Evolutionary conservation across 1,284 basidiomycete genomes (phyloP), one percentile per base, ranked within the genome.

Genomic region (Austropuccinia psidii): DNA sequence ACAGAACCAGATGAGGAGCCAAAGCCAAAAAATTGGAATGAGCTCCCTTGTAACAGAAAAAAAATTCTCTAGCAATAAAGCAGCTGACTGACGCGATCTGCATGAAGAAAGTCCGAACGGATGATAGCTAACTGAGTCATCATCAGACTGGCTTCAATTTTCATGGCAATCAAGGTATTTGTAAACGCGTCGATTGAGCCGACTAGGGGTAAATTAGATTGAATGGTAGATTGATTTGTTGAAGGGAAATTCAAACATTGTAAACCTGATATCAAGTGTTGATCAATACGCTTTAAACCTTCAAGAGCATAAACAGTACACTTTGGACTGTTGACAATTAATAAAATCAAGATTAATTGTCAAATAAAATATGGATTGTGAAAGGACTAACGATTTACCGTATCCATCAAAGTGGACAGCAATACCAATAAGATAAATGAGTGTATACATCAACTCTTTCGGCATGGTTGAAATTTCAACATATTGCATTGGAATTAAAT

Each of bases 331-430:
- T 15, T 4, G 6, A 35, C 29, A 39, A n/a, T 4, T n/a, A 4
- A 39, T 31, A 27, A 2, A 35, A 39, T 60, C 35, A 60, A 19
- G 19, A 13, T 11, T 52, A 21, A 8, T 17, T 27, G 37, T 24
- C 21, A 11, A 11, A 52, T 8, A 35, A 47, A 11, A 50, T 15
- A 33, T 19, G 1, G 21, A 15, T 1, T 8, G 31, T n/a, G 27
- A 41, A 33, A 29, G 29, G n/a, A 54, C 66, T 69, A 8, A 69
- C 66, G 50, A 55, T 47, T 69, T 69, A 7, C 66, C 66, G 24
- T 69, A 43, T 3, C 54, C 66, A 47, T 69, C 66, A n/a, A 69
- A 69, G 31, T 69, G 66, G 41, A 69, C 52, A 4, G 54, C 49
- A 21, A 55, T 24, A 47, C 50, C 43, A 31, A 69, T 37, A 37